Evolutionary conservation across 805 yeast species (phyloP).

Genomic region (Yarrowia sp.): DNA sequence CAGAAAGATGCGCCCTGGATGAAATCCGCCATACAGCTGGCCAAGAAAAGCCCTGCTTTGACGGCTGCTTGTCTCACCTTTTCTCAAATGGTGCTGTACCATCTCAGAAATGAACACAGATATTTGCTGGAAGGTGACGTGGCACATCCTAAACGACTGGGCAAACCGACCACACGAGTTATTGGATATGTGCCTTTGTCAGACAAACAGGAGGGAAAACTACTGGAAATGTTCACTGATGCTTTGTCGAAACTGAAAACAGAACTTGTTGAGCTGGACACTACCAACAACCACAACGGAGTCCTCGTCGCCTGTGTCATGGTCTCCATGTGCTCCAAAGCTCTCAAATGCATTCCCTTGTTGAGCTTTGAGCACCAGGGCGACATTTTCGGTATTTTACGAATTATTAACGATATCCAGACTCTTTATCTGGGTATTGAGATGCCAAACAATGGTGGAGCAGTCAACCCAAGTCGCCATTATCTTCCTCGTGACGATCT

Average conservation of each 20-base stretch:
- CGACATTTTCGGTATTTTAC: background rate
- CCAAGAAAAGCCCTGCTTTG: background rate
- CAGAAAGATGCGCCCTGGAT: background rate
- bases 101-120: background rate
- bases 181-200: background rate
- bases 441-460: background rate
- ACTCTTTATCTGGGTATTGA: background rate
- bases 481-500: background rate
- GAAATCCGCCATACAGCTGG: background rate
- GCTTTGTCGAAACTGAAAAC: background rate
- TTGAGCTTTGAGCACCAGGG: background rate
- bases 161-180: background rate
- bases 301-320: conserved; percentile 1
- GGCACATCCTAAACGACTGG: background rate
- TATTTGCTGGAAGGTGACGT: background rate
- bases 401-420: background rate
- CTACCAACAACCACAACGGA: background rate
- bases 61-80: background rate
- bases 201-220: background rate
- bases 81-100: background rate
- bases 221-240: background rate
- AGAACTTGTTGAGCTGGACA: background rate
- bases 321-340: conserved; percentile 10
- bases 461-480: background rate
- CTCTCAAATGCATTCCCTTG: background rate